These are phyloP conservation scores for Podila epigama DNA, from an alignment of 192 early-diverging fungal genomes.

Conservation along the genomic window DNA sequence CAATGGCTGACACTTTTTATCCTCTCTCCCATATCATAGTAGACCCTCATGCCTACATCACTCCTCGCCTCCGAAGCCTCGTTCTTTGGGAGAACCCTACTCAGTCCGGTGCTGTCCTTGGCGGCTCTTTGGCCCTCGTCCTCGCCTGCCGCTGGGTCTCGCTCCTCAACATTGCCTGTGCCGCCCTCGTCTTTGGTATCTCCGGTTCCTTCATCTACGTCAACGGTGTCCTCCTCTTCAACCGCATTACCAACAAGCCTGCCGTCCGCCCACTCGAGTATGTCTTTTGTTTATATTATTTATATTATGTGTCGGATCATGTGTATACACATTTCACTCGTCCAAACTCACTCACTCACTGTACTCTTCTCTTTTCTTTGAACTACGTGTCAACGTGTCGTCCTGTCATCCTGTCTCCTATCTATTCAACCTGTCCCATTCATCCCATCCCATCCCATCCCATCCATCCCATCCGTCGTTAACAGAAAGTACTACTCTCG, in stretches of 20 bases:
- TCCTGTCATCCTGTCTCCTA: neutral
- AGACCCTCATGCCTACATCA: conserved; percentile 38
- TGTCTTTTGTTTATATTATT: neutral
- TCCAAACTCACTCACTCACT: too few relatives aligned
- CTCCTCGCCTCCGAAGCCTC: conserved; percentile 23
- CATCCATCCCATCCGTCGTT: neutral
- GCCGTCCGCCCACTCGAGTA: conserved; percentile 37
- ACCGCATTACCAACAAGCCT: conserved; percentile 27
- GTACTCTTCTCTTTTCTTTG: too few relatives aligned
- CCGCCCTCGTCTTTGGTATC: conserved; percentile 28
- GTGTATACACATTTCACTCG: too few relatives aligned
- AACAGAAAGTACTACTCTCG: conserved; percentile 40
- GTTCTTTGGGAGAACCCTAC: conserved; percentile 35
- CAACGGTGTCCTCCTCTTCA: conserved; percentile 18
- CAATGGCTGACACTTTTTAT: neutral
- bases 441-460: neutral
- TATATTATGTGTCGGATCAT: neutral
- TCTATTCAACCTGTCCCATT: neutral
- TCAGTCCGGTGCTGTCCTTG: conserved; percentile 21
- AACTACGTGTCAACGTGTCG: neutral
- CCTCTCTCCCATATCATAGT: neutral
- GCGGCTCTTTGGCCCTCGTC: conserved; percentile 10
- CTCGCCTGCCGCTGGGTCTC: conserved; percentile 45
- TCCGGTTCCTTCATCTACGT: conserved; percentile 34
- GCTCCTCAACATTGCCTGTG: conserved; percentile 32